Base-by-base conservation (phyloP, 768 basidiomycete genomes). In the Rhodotorula paludigena region DNA sequence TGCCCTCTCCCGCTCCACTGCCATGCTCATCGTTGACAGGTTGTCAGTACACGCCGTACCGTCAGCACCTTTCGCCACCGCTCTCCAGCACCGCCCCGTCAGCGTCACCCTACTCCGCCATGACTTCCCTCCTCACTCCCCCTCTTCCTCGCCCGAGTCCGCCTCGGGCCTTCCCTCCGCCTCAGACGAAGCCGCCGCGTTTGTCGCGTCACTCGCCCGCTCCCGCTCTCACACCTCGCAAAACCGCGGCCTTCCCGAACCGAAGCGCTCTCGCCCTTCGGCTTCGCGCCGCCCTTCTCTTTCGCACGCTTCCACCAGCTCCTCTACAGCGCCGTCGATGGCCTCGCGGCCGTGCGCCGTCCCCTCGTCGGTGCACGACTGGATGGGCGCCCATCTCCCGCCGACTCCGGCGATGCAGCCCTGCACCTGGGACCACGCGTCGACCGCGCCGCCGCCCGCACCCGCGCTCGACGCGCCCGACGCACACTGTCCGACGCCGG, bases 401-500 rank as follows among this genome's bases (percentile, higher is more conserved):
- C 57, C 45, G 2, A 48, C 47, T 3, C 47, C 57, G 21, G 32
- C 57, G 28, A 32, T n/a, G 30, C 30, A 42, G 57, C 10, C 44
- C 32, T 42, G 45, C 38, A 30, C 23, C 21, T 33, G 14, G 36
- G 10, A 25, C 9, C 20, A 2, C n/a, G 5, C 18, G 18, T 30
- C 45, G 45, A 35, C 41, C 21, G 42, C 32, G 16, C 36, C 1
- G 32, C 63, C 63, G 35, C 5, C 30, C 2, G 21, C 45, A 9
- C 54, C 54, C 18, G 11, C 25, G 35, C 28, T 55, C 25, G 36
- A 21, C 54, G 16, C 38, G 12, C 52, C 21, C 35, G 21, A 38
- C 10, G 25, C 39, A 30, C 59, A 57, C 49, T 57, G 41, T 51
- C 42, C 60, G 30, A 62, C 66, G 23, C 66, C 66, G 25, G 57